Conservation (phyloP, 495 filamentous ascomycete genomes). For the Penicillium steckii region DNA sequence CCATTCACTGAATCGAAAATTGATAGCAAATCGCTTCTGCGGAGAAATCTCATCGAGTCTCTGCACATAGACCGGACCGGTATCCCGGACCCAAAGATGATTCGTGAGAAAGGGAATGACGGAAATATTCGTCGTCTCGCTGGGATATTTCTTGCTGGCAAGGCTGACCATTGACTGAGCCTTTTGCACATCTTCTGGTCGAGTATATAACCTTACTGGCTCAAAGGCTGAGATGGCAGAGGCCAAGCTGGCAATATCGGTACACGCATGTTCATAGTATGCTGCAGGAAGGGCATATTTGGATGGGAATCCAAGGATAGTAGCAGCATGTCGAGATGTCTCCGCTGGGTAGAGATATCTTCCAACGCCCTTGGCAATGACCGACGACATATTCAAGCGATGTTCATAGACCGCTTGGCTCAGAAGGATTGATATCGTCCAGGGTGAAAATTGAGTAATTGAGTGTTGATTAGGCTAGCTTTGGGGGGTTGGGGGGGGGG, state of each 20-base stretch:
- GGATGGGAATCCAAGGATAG: slow-evolving; percentile 27
- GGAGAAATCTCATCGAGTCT: slow-evolving; percentile 14
- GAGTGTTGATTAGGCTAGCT: too few species aligned
- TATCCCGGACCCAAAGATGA: slow-evolving; percentile 30
- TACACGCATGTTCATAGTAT: slow-evolving; percentile 17
- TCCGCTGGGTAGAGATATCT: slow-evolving; percentile 12
- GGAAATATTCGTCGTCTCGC: slow-evolving; percentile 3
- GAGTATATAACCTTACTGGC: slow-evolving; percentile 23
- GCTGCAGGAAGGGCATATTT: slow-evolving; percentile 10
- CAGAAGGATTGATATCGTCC: neutral
- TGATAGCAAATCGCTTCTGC: slow-evolving; percentile 19
- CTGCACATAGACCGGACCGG: slow-evolving; percentile 26
- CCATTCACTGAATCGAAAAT: slow-evolving; percentile 32
- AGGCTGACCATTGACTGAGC: slow-evolving; percentile 14
- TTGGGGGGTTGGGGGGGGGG: too few species aligned
- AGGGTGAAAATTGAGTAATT: too few species aligned
- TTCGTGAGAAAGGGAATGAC: slow-evolving; percentile 24
- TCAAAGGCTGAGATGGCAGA: slow-evolving; percentile 23
- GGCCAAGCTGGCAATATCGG: slow-evolving; percentile 21
- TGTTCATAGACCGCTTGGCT: neutral
- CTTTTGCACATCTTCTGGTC: slow-evolving; percentile 19
- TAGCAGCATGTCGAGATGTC: slow-evolving; percentile 17
- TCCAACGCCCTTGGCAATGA: neutral
- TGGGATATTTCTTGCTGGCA: neutral
- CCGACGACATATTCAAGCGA: slow-evolving; percentile 2